A percentile compares a stretch with the other conserved stretches of the same genome.
phyloP scores from a whole-genome alignment of 176 grass and related monocot genomes.

The Tillandsia leiboldiana region DNA sequence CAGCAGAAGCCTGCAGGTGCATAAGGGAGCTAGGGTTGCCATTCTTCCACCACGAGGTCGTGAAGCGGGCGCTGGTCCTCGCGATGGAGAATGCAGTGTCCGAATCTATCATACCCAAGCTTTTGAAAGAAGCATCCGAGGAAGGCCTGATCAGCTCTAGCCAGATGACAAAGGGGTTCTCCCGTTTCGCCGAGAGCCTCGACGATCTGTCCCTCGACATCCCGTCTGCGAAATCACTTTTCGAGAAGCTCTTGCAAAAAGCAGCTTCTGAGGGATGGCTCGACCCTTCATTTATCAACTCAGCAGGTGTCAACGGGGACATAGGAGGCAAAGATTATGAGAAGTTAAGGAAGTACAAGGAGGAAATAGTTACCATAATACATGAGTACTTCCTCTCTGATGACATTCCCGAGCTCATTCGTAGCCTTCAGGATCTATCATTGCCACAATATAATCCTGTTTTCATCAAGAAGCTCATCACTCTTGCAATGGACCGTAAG shows the following conservation, averaged over 20 bases:
- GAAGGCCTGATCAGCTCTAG: conserved; percentile 85
- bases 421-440: conserved; percentile 67
- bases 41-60: conserved; percentile 97
- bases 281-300: conserved; percentile 44
- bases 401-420: conserved; percentile 68
- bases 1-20: conserved; percentile 76
- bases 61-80: conserved; percentile 75
- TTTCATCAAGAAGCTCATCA: conserved; percentile 90
- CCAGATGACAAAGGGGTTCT: conserved; percentile 85
- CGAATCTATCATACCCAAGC: conserved; percentile 51
- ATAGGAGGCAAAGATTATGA: conserved; percentile 41
- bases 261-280: conserved; percentile 76
- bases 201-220: conserved; percentile 92
- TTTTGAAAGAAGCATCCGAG: conserved; percentile 83
- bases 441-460: conserved; percentile 61
- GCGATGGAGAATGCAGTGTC: conserved; percentile 72
- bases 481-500: conserved; percentile 87
- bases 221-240: conserved; percentile 69
- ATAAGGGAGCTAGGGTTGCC: conserved; percentile 84
- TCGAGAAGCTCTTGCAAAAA: conserved; percentile 45
- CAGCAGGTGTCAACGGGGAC: conserved; percentile 29
- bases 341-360: conserved; percentile 78
- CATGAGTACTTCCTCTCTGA: conserved; percentile 92
- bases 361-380: conserved; percentile 73
- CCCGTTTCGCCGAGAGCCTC: conserved; percentile 58